Conservation (phyloP, 2,329 filamentous ascomycete species). For the Dryadomyces quercus-mongolicae region DNA sequence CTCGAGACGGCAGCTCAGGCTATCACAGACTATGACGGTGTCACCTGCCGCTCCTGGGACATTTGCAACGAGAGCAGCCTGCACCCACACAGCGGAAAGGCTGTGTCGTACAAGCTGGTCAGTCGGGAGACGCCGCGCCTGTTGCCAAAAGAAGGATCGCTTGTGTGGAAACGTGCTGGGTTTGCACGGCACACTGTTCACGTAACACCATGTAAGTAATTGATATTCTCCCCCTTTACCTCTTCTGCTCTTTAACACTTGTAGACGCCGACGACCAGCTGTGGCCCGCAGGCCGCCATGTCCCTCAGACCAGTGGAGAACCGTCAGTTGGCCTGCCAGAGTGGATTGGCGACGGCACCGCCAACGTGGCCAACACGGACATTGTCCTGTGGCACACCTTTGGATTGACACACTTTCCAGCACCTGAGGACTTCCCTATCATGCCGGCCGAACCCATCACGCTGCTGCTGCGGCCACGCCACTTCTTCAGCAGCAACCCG, state of each 20-base stretch:
- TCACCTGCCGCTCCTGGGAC: conserved; percentile 76
- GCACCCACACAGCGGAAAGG: conserved; percentile 80
- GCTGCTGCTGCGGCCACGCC: conserved; percentile 62
- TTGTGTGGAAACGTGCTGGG: conserved; percentile 83
- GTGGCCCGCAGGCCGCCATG: conserved; percentile 76
- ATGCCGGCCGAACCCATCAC: conserved; percentile 86
- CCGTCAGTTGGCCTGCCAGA: conserved; percentile 59
- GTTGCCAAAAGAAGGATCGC: conserved; percentile 64
- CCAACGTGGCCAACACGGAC: conserved; percentile 67
- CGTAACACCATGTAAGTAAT: conserved; percentile 70
- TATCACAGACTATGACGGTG: conserved; percentile 69
- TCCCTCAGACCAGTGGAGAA: conserved; percentile 76
- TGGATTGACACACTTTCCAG: conserved; percentile 78
- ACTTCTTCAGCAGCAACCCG: conserved; percentile 75
- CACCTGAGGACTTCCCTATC: conserved; percentile 82
- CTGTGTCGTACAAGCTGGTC: conserved; percentile 78
- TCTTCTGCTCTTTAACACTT: neutral
- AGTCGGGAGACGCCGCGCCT: conserved; percentile 70
- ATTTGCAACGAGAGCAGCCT: conserved; percentile 74
- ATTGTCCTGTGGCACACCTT: conserved; percentile 92
- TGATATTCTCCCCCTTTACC: neutral
- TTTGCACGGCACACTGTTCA: conserved; percentile 81
- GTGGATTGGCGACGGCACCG: conserved; percentile 63
- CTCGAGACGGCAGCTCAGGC: conserved; percentile 57
- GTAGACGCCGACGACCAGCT: conserved; percentile 69